These are phyloP conservation scores for Adansonia madagascariensis DNA, from an alignment of 441 rosid species.

Conservation along the genomic window DNA sequence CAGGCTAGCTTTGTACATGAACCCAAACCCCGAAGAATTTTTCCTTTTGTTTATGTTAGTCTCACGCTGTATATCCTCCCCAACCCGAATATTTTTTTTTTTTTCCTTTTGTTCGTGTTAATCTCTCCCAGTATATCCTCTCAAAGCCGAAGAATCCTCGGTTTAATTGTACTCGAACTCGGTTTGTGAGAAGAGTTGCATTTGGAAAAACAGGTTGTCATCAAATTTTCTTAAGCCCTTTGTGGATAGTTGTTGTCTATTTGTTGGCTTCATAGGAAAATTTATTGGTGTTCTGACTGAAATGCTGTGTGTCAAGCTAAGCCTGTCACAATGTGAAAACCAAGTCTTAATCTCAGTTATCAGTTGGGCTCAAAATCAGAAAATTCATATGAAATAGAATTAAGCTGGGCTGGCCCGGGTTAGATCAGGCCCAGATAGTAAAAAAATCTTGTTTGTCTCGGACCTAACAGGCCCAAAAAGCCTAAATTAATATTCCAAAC, in stretches of 20 bases:
- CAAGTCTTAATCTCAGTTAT: background rate
- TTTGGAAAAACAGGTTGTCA: background rate
- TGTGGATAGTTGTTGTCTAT: background rate
- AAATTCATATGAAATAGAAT: background rate
- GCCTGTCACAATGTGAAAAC: background rate
- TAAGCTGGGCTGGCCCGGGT: background rate
- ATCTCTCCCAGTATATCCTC: background rate
- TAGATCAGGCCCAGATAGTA: background rate
- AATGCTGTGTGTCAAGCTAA: background rate
- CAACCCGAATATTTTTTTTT: background rate
- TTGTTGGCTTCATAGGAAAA: background rate
- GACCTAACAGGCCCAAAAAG: background rate
- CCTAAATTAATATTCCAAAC: background rate
- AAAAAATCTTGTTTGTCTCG: background rate
- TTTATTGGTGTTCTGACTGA: background rate
- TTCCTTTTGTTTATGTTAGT: background rate
- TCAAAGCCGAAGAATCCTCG: background rate
- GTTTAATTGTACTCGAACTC: background rate
- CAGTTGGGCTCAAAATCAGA: background rate
- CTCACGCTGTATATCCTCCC: background rate
- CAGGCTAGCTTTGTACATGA: background rate
- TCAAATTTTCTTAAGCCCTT: conserved; percentile 13
- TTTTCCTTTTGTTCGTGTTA: too few relatives aligned
- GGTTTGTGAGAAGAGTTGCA: background rate
- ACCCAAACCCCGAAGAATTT: too few relatives aligned